phyloP scores from a whole-genome alignment of 2,329 filamentous ascomycete species.

The Cladosporium sp. region DNA sequence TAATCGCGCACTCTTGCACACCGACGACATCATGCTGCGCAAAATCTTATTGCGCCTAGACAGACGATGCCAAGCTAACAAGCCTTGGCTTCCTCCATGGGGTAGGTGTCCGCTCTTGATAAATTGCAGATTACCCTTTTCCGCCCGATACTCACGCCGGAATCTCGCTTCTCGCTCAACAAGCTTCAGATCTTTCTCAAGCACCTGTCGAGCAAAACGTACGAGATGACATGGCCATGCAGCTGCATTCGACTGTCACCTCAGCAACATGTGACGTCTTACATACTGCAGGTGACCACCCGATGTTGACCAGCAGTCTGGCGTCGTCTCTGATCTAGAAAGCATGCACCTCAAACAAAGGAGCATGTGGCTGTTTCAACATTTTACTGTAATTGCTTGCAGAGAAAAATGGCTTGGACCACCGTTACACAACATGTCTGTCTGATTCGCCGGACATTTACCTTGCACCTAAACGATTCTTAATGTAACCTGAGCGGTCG shows the following conservation, averaged over 20 bases:
- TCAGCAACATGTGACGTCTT: not conserved
- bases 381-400: not conserved
- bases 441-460: not conserved
- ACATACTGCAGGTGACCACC: not conserved
- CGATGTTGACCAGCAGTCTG: not conserved
- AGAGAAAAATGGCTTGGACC: not conserved
- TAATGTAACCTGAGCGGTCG: not conserved
- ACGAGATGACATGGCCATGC: not conserved
- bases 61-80: constrained; percentile 1
- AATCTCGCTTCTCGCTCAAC: not conserved
- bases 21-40: constrained; percentile 7
- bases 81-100: constrained; percentile 12
- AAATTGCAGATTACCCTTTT: not conserved
- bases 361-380: not conserved
- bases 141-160: not conserved
- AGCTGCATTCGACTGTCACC: not conserved
- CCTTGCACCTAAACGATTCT: not conserved
- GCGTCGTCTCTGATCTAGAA: not conserved
- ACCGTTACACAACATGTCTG: not conserved
- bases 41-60: constrained; percentile 13
- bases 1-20: constrained; percentile 5
- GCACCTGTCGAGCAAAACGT: not conserved
- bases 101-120: constrained; percentile 4
- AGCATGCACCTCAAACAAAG: not conserved
- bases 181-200: not conserved